Evolutionary conservation across 805 yeast species (phyloP).

Genomic region (Schwanniomyces yamadae): DNA sequence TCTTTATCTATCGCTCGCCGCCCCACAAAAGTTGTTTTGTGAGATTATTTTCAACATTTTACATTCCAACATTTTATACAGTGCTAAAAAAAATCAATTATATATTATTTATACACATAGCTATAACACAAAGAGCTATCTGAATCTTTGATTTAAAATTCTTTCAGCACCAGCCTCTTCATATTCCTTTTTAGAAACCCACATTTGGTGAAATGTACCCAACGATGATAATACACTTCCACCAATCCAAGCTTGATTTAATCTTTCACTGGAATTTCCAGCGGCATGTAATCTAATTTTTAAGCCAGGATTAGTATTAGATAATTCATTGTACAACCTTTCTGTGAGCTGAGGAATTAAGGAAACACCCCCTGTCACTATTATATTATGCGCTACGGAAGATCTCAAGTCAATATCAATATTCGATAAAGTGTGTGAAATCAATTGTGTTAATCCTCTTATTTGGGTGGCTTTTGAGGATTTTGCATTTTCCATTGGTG

Average conservation of each 20-base stretch:
- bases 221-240: slow-evolving; percentile 84
- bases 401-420: slow-evolving; percentile 83
- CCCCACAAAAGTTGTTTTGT: no score
- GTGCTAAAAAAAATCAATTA: no score
- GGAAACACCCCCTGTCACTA: slow-evolving; percentile 82
- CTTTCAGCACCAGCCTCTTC: slow-evolving; percentile 87
- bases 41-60: no score
- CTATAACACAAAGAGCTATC: no score
- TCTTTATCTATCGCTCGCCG: no score
- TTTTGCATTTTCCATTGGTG: slow-evolving; percentile 14
- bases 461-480: slow-evolving; percentile 15
- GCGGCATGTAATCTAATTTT: slow-evolving; percentile 81
- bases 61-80: no score
- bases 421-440: slow-evolving; percentile 52
- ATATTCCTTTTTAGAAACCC: slow-evolving; percentile 87
- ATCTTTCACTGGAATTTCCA: slow-evolving; percentile 75
- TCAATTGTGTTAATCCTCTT: slow-evolving; percentile 59
- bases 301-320: slow-evolving; percentile 72
- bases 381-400: slow-evolving; percentile 82
- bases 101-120: slow-evolving; percentile 6
- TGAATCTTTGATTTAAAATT: slow-evolving; percentile 76
- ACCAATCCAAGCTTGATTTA: slow-evolving; percentile 86
- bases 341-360: slow-evolving; percentile 80
- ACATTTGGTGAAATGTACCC: slow-evolving; percentile 92
- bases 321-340: slow-evolving; percentile 68